A percentile compares a stretch with the other conserved stretches of the same genome.
Evolutionary conservation across 331 rosid genomes (phyloP).

Genomic region (Acacia pycnantha): DNA sequence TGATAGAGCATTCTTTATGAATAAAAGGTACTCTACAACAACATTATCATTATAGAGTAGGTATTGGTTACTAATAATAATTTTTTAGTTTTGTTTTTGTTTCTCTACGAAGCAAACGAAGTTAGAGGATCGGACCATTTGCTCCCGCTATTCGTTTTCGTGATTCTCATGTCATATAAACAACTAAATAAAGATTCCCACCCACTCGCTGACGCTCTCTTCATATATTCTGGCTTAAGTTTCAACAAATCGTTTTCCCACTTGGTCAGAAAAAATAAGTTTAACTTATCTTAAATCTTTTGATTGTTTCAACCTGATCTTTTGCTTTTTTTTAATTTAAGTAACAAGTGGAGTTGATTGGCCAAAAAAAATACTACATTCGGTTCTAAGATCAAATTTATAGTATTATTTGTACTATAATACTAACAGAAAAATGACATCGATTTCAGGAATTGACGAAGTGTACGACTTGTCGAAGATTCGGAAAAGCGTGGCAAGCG

Average conservation of each 20-base stretch:
- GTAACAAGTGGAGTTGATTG: background rate
- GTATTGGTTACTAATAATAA: background rate
- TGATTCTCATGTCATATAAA: background rate
- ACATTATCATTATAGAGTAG: background rate
- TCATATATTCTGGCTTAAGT: background rate
- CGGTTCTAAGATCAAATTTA: too few relatives aligned
- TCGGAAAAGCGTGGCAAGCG: constrained; percentile 31
- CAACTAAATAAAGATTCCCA: background rate
- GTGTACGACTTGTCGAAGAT: constrained; percentile 64
- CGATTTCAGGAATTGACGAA: constrained; percentile 56
- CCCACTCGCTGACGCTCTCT: background rate
- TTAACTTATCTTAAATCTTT: background rate
- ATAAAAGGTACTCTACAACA: background rate
- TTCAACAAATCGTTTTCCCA: background rate
- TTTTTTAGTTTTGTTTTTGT: background rate
- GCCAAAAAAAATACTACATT: too few relatives aligned
- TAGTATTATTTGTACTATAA: too few relatives aligned
- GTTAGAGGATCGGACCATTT: background rate
- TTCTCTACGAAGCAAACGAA: background rate
- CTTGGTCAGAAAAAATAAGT: background rate
- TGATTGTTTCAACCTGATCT: background rate
- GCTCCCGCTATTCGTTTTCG: background rate
- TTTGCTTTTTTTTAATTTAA: background rate
- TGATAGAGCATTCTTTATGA: background rate
- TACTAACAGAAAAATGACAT: background rate